A percentile compares a stretch with the other conserved stretches of the same genome.
phyloP scores from a whole-genome alignment of 1,284 basidiomycete genomes.

The Hemileia vastatrix region DNA sequence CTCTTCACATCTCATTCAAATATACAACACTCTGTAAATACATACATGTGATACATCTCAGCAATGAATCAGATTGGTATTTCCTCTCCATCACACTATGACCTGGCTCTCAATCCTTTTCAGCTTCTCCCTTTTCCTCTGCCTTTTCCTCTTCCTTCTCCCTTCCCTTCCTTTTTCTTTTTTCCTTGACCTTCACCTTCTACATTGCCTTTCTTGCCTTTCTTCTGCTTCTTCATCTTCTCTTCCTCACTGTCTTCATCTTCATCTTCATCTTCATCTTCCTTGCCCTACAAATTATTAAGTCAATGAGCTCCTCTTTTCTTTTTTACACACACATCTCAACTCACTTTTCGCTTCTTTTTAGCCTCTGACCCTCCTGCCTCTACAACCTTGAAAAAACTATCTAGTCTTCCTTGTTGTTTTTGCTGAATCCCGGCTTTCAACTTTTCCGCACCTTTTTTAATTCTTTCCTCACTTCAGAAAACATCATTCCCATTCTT shows the following conservation, averaged over 20 bases:
- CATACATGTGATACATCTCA: too few species aligned
- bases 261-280: too few species aligned
- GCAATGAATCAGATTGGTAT: too few species aligned
- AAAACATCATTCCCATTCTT: background rate
- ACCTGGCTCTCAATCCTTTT: too few species aligned
- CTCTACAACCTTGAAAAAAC: conserved; percentile 66
- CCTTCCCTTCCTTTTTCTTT: background rate
- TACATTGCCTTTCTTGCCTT: background rate
- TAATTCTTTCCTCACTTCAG: conserved; percentile 82
- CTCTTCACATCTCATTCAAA: too few species aligned
- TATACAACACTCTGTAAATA: too few species aligned
- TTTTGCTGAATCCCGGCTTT: conserved; percentile 76
- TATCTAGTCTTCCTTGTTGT: conserved; percentile 91
- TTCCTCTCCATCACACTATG: too few species aligned
- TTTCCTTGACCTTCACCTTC: background rate
- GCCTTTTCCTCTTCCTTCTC: background rate
- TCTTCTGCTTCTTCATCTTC: background rate
- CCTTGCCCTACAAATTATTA: too few species aligned
- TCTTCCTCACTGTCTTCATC: too few species aligned
- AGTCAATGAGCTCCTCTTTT: too few species aligned
- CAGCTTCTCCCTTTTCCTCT: background rate
- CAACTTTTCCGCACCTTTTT: conserved; percentile 88
- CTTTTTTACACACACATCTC: too few species aligned
- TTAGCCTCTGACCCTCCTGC: conserved; percentile 26
- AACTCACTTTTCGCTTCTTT: conserved; percentile 20